These are phyloP conservation scores for Sclerospora graminicola DNA, from an alignment of 352 stramenopile genomes.

Conservation along the genomic window DNA sequence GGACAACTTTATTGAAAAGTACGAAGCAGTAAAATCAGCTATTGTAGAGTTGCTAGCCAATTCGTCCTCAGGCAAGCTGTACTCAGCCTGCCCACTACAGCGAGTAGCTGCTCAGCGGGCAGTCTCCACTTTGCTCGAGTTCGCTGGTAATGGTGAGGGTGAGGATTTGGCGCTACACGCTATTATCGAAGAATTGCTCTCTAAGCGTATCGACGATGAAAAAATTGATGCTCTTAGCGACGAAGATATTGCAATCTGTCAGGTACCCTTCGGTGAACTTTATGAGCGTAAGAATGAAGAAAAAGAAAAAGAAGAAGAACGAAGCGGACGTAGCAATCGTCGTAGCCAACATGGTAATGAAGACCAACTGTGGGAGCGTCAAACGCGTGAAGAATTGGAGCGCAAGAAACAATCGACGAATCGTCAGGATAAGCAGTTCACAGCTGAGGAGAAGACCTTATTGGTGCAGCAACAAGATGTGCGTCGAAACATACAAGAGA, in stretches of 20 bases:
- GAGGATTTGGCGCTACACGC: constrained; percentile 66
- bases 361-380: constrained; percentile 80
- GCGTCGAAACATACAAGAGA: constrained; percentile 36
- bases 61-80: constrained; percentile 36
- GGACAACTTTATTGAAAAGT: constrained; percentile 69
- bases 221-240: constrained; percentile 43
- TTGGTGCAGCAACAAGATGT: constrained; percentile 51
- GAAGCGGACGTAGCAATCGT: constrained; percentile 20
- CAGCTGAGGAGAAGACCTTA: constrained; percentile 41
- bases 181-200: constrained; percentile 48
- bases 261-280: constrained; percentile 59
- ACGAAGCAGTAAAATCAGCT: constrained; percentile 48
- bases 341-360: constrained; percentile 50
- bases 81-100: constrained; percentile 33
- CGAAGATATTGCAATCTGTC: constrained; percentile 48
- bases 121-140: constrained; percentile 65
- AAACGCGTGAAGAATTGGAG: constrained; percentile 72
- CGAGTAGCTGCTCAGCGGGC: constrained; percentile 55
- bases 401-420: constrained; percentile 70
- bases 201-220: constrained; percentile 39
- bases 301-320: constrained; percentile 18
- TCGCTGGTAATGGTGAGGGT: constrained; percentile 69
- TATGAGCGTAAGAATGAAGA: constrained; percentile 53
- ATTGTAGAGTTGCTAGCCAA: constrained; percentile 41
- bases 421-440: constrained; percentile 36